Evolutionary conservation across 305 asterid species (phyloP), one percentile per base, ranked within the genome.

Genomic region (Solanum chacoense): DNA sequence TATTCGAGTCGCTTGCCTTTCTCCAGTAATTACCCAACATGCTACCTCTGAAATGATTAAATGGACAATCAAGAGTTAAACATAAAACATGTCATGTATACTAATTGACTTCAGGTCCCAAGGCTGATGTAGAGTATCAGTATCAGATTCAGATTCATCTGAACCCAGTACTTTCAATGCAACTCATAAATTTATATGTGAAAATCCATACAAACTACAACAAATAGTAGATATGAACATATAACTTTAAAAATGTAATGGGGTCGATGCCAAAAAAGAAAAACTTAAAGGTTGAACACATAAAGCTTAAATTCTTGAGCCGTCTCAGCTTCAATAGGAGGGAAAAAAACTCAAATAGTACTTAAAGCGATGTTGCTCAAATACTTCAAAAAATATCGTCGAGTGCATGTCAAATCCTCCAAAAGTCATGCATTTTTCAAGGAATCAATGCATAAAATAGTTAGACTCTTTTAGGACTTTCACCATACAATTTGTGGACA

Each of bases 21-120:
- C 94, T 8, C 96, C 95, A 0, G 93, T 88, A 71, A 93, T 63
- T 88, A 29, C 90, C 96, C 97, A 93, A 80, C 96, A 94, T 31
- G 83, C 67, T 38, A 89, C 89, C 93, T 94, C 97, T 94, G 94
- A 78, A 85, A 86, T 37, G 69, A 1, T 16, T 77, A 50, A 77
- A n/a, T 18, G n/a, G 13, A 40, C 72, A 73, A 77, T 78, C 31
- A 31, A 29, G 72, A 81, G 71, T 42, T 80, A 16, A 80, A 81
- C 71, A 80, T 42, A 29, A 81, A 29, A 45, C 86, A 45, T 29
- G 72, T 7, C 42, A 18, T 83, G 20, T 45, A 14, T 32, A 80
- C 50, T 40, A 11, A 40, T 40, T 77, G n/a, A 77, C 84, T 22
- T 37, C 34, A 22, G 13, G 16, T 77, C 84, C n/a, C n/a, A 11